These are phyloP conservation scores for Lecanoromycetidae sp. DNA, from an alignment of 2,329 filamentous ascomycete genomes.

Conservation along the genomic window DNA sequence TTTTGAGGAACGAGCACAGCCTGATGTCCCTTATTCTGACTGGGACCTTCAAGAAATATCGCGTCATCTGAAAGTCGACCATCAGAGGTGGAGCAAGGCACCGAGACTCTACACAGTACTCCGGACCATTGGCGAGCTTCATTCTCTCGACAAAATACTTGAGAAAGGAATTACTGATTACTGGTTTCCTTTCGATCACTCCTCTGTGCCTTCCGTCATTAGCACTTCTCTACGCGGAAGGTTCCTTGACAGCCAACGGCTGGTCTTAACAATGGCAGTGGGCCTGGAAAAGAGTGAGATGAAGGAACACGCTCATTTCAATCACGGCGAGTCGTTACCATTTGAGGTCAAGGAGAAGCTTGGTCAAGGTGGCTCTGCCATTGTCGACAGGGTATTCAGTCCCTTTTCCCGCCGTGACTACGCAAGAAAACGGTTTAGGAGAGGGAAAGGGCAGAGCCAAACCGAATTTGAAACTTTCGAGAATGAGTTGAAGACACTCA, in stretches of 20 bases:
- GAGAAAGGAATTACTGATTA: constrained; percentile 21
- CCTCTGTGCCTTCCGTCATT: constrained; percentile 20
- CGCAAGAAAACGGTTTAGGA: constrained; percentile 13
- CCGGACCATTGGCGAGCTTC: constrained; percentile 20
- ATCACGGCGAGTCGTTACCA: constrained; percentile 18
- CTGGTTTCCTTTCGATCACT: constrained; percentile 22
- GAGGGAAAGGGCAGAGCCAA: constrained; percentile 7
- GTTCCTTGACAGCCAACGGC: constrained; percentile 20
- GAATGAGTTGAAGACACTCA: constrained; percentile 20
- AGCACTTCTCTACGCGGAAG: constrained; percentile 10
- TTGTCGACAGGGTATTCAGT: constrained; percentile 20
- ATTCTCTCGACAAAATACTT: constrained; percentile 20
- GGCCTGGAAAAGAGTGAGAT: constrained; percentile 21
- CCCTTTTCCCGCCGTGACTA: constrained; percentile 19
- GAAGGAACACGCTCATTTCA: constrained; percentile 22
- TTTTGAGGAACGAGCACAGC: neutral
- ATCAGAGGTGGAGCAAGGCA: neutral
- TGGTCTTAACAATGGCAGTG: constrained; percentile 22
- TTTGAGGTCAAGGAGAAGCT: constrained; percentile 20
- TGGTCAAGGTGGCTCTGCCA: constrained; percentile 21
- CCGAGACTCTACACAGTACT: constrained; percentile 24
- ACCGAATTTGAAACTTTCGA: constrained; percentile 1
- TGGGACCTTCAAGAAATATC: neutral
- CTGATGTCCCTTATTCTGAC: neutral
- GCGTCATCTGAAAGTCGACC: neutral